Base-by-base conservation (phyloP, 2,329 filamentous ascomycete species). In the Aureobasidium sp. region DNA sequence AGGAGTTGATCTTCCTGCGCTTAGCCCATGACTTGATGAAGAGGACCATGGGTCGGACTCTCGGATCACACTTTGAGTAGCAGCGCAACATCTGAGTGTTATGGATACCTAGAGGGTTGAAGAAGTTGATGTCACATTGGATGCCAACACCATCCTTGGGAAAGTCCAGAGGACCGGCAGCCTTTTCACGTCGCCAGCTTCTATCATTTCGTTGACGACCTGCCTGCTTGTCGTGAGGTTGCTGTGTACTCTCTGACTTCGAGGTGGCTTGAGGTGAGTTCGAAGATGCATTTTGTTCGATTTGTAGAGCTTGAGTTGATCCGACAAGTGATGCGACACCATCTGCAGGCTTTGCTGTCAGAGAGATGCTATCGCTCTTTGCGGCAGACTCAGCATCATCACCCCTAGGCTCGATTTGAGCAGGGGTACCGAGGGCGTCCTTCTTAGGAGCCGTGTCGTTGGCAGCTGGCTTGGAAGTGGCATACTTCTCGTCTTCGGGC, bases 21-120 rank as follows among this genome's bases (percentile, higher is more conserved):
- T 94, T 95, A 29, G 91, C 90, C 91, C 92, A 97, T 65, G 90
- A 84, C 74, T 97, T 97, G 71, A 97, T 80, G 71, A 96, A 96
- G 9, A 95, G 77, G 0, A 95, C 85, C 77, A 96, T 84, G 1
- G 86, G 84, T 25, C 85, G 83, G 5, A 96, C 90, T 12, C 92
- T 86, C 5, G 83, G 76, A 70, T 97, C 92, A 22, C 88, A 89
- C 61, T 84, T 82, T 1, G 88, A 87, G 75, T 97, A 97, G 73
- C 90, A 93, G 42, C 89, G 85, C 34, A 97, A 82, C 42, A 97
- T 83, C 37, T 84, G 77, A 0, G 91, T 95, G 72, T 96, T 96
- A 66, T 94, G 88, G 3, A 96, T 79, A 1, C 87, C 91, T 3
- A 96, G 82, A 48, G 89, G 85, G 20, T 91, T 91, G 1, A 88